phyloP scores from a whole-genome alignment of 2,329 filamentous ascomycete genomes.

The Phaeosphaeriaceae sp. region DNA sequence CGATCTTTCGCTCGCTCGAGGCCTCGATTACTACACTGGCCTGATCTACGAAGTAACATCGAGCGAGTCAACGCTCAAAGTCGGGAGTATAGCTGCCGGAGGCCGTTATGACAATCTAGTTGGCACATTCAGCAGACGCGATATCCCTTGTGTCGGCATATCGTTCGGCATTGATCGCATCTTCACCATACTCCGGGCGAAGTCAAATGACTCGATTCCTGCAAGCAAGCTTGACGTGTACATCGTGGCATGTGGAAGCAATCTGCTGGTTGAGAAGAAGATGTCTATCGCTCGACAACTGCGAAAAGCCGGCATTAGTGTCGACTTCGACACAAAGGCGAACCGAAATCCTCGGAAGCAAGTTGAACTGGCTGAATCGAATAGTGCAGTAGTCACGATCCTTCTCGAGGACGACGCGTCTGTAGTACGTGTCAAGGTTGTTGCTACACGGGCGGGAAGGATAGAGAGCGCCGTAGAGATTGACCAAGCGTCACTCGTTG shows the following conservation, averaged over 20 bases:
- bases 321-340: slow-evolving; percentile 83
- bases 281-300: slow-evolving; percentile 76
- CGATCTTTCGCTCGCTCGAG: slow-evolving; percentile 83
- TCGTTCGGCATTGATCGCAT: slow-evolving; percentile 92
- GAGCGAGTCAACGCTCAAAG: slow-evolving; percentile 65
- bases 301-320: slow-evolving; percentile 85
- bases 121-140: slow-evolving; percentile 84
- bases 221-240: slow-evolving; percentile 81
- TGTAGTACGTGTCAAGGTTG: slow-evolving; percentile 79
- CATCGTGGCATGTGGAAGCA: slow-evolving; percentile 86
- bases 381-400: slow-evolving; percentile 71
- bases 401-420: slow-evolving; percentile 89
- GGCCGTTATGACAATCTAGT: slow-evolving; percentile 82
- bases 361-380: slow-evolving; percentile 81
- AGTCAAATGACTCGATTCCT: slow-evolving; percentile 66
- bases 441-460: slow-evolving; percentile 82
- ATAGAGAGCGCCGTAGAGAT: slow-evolving; percentile 68
- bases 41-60: slow-evolving; percentile 87
- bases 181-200: slow-evolving; percentile 84
- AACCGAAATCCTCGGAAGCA: slow-evolving; percentile 85
- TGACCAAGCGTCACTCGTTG: slow-evolving; percentile 64
- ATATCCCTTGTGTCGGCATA: slow-evolving; percentile 84
- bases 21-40: slow-evolving; percentile 85
- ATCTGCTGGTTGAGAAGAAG: slow-evolving; percentile 79
- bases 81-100: slow-evolving; percentile 63